Evolutionary conservation across 2,329 filamentous ascomycete genomes (phyloP).

Genomic region (Pezizomycotina sp.): DNA sequence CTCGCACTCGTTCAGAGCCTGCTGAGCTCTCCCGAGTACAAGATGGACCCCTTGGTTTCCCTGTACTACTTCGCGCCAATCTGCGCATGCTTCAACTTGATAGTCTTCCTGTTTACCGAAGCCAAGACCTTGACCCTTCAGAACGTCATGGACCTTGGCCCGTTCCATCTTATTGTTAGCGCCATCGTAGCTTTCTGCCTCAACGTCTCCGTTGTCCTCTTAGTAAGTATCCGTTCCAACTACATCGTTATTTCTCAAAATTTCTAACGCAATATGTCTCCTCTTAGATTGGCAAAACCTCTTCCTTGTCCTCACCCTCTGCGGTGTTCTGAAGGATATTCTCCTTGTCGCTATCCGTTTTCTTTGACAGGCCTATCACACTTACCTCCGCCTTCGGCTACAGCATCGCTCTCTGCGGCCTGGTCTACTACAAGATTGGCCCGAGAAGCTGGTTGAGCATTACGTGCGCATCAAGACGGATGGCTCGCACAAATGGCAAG

Average conservation of each 20-base stretch:
- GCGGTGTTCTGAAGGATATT: conserved; percentile 76
- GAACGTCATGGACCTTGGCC: conserved; percentile 57
- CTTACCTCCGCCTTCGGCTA: conserved; percentile 71
- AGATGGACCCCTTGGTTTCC: conserved; percentile 80
- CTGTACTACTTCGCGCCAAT: conserved; percentile 81
- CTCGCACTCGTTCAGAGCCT: conserved; percentile 72
- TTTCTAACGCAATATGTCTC: not conserved
- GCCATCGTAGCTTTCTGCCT: conserved; percentile 63
- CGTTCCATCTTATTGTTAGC: conserved; percentile 56
- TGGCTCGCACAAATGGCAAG: conserved; percentile 19
- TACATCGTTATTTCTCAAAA: not conserved
- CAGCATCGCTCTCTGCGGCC: conserved; percentile 59
- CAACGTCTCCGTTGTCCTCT: conserved; percentile 71
- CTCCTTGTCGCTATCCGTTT: conserved; percentile 62
- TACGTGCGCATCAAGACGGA: conserved; percentile 20
- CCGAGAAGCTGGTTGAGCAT: conserved; percentile 56
- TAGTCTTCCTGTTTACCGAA: conserved; percentile 58
- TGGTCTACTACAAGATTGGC: conserved; percentile 76
- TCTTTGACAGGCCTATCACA: conserved; percentile 64
- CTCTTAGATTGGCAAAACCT: conserved; percentile 66
- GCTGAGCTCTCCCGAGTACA: conserved; percentile 67
- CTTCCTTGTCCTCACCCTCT: conserved; percentile 74
- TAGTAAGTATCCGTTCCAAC: conserved; percentile 41
- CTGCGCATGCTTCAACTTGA: conserved; percentile 65
- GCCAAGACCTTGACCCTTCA: conserved; percentile 50